Percentiles rank a stretch among this genome's conserved stretches.
Conservation (phyloP, 176 grass and related monocot genomes). For the Musa beccarii region DNA sequence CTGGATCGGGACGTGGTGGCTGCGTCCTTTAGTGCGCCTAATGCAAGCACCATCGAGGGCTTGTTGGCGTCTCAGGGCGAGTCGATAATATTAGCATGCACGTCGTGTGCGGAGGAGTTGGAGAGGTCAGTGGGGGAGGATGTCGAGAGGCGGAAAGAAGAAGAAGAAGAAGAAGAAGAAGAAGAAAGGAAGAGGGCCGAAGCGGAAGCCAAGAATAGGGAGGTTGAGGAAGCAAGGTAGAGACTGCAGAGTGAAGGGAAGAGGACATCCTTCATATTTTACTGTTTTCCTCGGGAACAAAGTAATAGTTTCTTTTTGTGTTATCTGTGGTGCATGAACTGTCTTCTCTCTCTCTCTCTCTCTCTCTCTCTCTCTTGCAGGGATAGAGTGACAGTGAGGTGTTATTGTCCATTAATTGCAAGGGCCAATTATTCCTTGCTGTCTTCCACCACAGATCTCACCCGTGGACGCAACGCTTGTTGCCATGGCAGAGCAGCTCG, state of each 20-base stretch:
- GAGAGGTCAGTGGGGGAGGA: conserved; percentile 34
- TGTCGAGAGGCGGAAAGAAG: conserved; percentile 3
- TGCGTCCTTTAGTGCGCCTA: conserved; percentile 31
- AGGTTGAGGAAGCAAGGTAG: not conserved
- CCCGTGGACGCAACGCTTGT: no score
- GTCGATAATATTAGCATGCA: conserved; percentile 55
- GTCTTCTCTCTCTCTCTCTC: no score
- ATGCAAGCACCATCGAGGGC: conserved; percentile 33
- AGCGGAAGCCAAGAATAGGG: not conserved
- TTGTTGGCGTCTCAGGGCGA: conserved; percentile 39
- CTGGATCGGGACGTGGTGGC: conserved; percentile 44
- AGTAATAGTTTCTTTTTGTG: no score
- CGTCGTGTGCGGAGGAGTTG: conserved; percentile 73
- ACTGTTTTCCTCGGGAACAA: no score
- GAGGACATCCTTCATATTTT: not conserved
- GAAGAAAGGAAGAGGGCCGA: not conserved
- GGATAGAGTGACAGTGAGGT: no score
- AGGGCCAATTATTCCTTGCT: no score
- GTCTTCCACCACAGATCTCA: no score
- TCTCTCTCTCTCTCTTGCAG: no score
- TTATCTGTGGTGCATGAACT: no score
- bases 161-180: not conserved
- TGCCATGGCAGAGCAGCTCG: no score
- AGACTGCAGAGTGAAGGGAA: not conserved
- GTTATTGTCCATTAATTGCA: no score